A percentile compares a stretch with the other conserved stretches of the same genome.
phyloP scores from a whole-genome alignment of 495 filamentous ascomycete genomes.

The Penicillium atrosanguineum region DNA sequence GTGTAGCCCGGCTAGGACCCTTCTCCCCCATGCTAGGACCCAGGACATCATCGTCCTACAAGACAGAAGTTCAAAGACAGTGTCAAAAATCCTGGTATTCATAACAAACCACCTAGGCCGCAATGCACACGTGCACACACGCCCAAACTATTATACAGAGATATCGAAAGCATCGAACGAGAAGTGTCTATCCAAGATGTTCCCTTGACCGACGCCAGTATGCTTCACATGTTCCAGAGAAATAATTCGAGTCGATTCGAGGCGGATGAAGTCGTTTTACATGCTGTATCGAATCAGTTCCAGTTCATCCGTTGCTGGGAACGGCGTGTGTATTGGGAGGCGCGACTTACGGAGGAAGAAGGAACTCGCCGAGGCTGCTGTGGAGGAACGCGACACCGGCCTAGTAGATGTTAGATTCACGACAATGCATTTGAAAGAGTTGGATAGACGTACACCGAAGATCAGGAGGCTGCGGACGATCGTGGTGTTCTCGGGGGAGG shows the following conservation, averaged over 20 bases:
- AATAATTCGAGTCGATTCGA: slow-evolving; percentile 11
- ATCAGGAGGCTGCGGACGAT: slow-evolving; percentile 70
- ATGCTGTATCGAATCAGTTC: slow-evolving; percentile 18
- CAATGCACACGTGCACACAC: slow-evolving; percentile 2
- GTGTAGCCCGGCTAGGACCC: background rate
- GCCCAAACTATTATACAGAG: slow-evolving; percentile 29
- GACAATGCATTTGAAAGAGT: background rate
- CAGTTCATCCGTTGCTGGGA: background rate
- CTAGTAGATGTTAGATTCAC: slow-evolving; percentile 37
- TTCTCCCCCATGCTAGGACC: background rate
- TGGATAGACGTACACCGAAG: slow-evolving; percentile 61
- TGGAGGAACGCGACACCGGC: slow-evolving; percentile 71
- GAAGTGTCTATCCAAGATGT: slow-evolving; percentile 12
- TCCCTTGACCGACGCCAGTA: slow-evolving; percentile 24
- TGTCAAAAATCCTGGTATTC: slow-evolving; percentile 22
- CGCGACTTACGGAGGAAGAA: slow-evolving; percentile 66
- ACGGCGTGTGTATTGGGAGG: background rate
- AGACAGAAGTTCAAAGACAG: background rate
- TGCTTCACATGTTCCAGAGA: slow-evolving; percentile 13
- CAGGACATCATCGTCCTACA: background rate
- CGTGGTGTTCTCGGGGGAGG: slow-evolving; percentile 68
- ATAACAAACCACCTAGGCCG: slow-evolving; percentile 15
- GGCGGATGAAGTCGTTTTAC: slow-evolving; percentile 16
- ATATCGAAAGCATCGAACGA: slow-evolving; percentile 15
- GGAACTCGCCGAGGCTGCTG: slow-evolving; percentile 70